These are phyloP conservation scores for Aspergillus quadrilineatus DNA, from an alignment of 2,329 filamentous ascomycete species.

Conservation along the genomic window DNA sequence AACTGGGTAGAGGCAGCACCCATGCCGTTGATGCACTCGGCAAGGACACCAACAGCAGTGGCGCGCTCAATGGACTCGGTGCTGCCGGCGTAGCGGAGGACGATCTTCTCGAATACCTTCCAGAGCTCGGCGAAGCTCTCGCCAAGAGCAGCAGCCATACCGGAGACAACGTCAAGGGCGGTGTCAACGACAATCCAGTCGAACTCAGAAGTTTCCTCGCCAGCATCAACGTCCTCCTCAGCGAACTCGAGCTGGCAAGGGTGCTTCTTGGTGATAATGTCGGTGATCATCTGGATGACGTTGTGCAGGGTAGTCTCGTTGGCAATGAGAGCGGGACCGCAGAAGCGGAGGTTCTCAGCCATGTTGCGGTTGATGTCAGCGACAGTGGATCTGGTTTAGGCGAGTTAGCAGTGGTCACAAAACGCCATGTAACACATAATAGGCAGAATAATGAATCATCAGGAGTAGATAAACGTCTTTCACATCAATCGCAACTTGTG, in stretches of 20 bases:
- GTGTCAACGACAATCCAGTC: constrained; percentile 98
- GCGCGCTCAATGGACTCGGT: constrained; percentile 84
- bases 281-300: constrained; percentile 70
- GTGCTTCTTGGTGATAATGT: constrained; percentile 86
- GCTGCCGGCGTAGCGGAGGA: constrained; percentile 83
- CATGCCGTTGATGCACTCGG: constrained; percentile 86
- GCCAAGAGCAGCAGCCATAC: constrained; percentile 78
- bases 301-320: constrained; percentile 72
- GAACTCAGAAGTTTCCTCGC: constrained; percentile 84
- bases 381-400: constrained; percentile 67
- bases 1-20: constrained; percentile 75
- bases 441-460: constrained; percentile 41
- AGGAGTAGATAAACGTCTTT: constrained; percentile 63
- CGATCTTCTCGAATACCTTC: constrained; percentile 92
- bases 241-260: constrained; percentile 89
- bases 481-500: constrained; percentile 81
- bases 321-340: constrained; percentile 79
- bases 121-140: constrained; percentile 79
- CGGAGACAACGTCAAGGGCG: constrained; percentile 84
- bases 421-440: constrained; percentile 28
- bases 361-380: constrained; percentile 95
- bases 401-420: constrained; percentile 44
- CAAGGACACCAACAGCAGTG: constrained; percentile 85
- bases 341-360: constrained; percentile 83
- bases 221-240: constrained; percentile 70